Conservation (phyloP, 1,284 basidiomycete species). For the Marasmius sp. region DNA sequence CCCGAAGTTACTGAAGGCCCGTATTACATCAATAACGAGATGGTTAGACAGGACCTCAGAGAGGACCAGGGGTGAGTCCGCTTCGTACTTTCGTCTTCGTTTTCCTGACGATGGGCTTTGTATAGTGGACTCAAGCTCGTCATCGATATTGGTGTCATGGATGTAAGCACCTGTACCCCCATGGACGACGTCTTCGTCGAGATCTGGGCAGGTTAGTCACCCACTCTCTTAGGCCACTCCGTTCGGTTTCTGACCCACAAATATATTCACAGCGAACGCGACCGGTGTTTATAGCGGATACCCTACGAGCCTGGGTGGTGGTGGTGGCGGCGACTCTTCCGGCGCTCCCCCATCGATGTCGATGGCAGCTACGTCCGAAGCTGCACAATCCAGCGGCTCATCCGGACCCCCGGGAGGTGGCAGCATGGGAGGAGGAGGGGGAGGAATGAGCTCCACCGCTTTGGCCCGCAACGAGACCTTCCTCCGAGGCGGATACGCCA, state of each 20-base stretch:
- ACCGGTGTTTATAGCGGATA: conserved; percentile 29
- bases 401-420: background rate
- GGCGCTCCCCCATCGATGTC: background rate
- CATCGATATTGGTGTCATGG: conserved; percentile 57
- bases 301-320: background rate
- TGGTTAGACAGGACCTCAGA: conserved; percentile 46
- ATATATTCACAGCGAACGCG: conserved; percentile 20
- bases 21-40: conserved; percentile 46
- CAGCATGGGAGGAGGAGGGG: conserved; percentile 6
- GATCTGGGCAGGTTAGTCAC: conserved; percentile 38
- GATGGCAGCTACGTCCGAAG: background rate
- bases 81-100: background rate
- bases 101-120: background rate
- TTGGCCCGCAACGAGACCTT: conserved; percentile 32
- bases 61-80: conserved; percentile 39
- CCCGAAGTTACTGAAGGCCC: conserved; percentile 15
- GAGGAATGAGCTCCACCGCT: background rate
- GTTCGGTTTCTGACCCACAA: background rate
- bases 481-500: conserved; percentile 50
- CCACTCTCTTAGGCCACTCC: background rate
- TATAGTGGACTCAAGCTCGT: conserved; percentile 45
- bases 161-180: conserved; percentile 57
- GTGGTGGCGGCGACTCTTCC: background rate
- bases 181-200: conserved; percentile 47
- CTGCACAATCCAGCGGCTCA: background rate